Conservation (phyloP, 1,284 basidiomycete species). For the Sporisorium graminicola region DNA sequence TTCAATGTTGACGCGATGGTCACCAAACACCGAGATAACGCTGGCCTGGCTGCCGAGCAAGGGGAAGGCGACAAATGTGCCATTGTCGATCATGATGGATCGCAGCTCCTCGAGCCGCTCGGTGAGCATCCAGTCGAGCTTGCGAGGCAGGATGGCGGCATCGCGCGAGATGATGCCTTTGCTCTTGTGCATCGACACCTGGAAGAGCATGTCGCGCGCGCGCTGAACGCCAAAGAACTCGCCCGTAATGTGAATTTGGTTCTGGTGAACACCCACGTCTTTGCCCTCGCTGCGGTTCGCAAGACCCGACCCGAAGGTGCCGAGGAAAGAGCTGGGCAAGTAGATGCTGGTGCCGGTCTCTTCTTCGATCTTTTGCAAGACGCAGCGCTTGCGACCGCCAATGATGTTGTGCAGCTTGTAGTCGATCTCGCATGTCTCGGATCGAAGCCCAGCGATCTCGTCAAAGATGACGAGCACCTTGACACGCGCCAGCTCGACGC, state of each 20-base stretch:
- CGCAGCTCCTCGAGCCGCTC: constrained; percentile 91
- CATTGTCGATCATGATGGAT: constrained; percentile 93
- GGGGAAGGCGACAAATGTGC: constrained; percentile 94
- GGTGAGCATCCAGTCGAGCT: constrained; percentile 97
- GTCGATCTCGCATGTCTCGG: constrained; percentile 92
- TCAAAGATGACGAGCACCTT: constrained; percentile 92
- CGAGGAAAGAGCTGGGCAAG: constrained; percentile 88
- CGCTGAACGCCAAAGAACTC: constrained; percentile 96
- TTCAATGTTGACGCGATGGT: constrained; percentile 93
- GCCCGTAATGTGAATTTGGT: constrained; percentile 94
- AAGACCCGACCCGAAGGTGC: constrained; percentile 74
- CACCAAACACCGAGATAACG: constrained; percentile 92
- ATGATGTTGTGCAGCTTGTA: constrained; percentile 93
- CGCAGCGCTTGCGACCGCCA: constrained; percentile 86
- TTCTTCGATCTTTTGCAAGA: constrained; percentile 93
- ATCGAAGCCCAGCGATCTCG: constrained; percentile 78
- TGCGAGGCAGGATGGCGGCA: constrained; percentile 92
- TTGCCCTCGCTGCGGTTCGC: constrained; percentile 71
- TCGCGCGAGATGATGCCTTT: constrained; percentile 92
- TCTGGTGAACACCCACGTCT: constrained; percentile 73
- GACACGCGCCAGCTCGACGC: constrained; percentile 90
- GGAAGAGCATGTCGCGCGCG: constrained; percentile 92
- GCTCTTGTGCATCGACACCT: constrained; percentile 88
- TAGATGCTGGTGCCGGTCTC: constrained; percentile 98
- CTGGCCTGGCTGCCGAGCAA: constrained; percentile 89